These are phyloP conservation scores for Isabelozyma pseudorhagii DNA, from an alignment of 805 yeast species.

Conservation along the genomic window DNA sequence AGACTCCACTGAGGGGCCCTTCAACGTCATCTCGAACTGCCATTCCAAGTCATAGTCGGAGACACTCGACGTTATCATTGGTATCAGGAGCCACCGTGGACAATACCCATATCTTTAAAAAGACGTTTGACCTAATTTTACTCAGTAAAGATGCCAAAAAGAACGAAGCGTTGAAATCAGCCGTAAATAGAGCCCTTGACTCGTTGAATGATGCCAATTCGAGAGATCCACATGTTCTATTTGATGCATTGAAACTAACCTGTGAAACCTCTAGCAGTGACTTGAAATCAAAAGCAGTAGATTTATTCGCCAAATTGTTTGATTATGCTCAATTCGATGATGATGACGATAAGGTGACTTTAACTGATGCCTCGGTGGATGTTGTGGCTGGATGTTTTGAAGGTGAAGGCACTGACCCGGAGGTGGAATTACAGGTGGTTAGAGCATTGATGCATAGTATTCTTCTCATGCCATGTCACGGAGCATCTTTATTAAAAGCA, in stretches of 20 bases:
- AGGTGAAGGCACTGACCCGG: conserved; percentile 89
- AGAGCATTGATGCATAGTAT: conserved; percentile 89
- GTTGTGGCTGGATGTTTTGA: conserved; percentile 82
- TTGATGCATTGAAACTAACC: conserved; percentile 73
- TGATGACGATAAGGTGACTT: conserved; percentile 49
- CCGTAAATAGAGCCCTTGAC: conserved; percentile 41
- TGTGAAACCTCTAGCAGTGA: conserved; percentile 68
- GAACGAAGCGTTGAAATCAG: conserved; percentile 36
- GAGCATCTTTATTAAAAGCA: conserved; percentile 82
- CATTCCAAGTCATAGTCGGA: conserved; percentile 8
- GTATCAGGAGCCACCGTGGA: conserved; percentile 18
- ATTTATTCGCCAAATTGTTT: conserved; percentile 81
- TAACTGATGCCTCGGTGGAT: conserved; percentile 80
- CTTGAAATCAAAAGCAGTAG: conserved; percentile 72
- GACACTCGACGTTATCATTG: conserved; percentile 11
- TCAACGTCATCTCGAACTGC: conserved; percentile 3
- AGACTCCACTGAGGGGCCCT: conserved; percentile 1
- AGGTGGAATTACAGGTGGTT: conserved; percentile 86
- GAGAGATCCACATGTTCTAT: conserved; percentile 52
- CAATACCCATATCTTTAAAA: conserved; percentile 36
- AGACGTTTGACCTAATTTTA: conserved; percentile 56
- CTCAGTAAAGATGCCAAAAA: conserved; percentile 61
- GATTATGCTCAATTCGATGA: conserved; percentile 78
- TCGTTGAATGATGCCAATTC: conserved; percentile 36
- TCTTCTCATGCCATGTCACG: conserved; percentile 83